Evolutionary conservation across 352 stramenopile species (phyloP).

Genomic region (Phytophthora ohioensis): DNA sequence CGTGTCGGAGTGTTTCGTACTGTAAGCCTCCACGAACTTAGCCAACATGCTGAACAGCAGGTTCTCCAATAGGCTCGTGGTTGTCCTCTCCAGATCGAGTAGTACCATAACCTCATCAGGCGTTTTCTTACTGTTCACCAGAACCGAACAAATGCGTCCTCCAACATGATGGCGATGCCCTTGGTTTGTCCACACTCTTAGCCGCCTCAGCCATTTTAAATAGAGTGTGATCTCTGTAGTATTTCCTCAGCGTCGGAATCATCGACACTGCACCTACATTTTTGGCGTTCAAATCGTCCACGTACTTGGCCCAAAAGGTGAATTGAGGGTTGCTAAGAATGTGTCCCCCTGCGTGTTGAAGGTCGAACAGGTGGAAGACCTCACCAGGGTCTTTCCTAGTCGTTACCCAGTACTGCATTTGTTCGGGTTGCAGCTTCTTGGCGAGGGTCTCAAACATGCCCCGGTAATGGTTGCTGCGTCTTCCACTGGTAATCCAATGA

Average conservation of each 20-base stretch:
- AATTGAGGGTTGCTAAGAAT: not conserved
- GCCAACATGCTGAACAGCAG: not conserved
- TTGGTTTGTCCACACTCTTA: not conserved
- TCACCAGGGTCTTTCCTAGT: no score
- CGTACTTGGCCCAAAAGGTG: not conserved
- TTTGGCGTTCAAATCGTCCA: not conserved
- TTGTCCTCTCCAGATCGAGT: not conserved
- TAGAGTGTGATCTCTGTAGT: not conserved
- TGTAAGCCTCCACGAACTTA: conserved; percentile 1
- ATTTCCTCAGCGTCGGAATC: not conserved
- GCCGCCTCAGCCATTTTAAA: not conserved
- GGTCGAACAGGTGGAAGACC: no score
- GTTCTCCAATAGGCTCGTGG: not conserved
- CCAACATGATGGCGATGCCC: not conserved
- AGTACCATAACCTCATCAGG: not conserved
- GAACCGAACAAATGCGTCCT: not conserved
- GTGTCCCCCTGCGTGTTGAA: no score
- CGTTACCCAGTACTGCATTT: conserved; percentile 5
- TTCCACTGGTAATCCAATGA: no score
- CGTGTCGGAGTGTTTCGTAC: not conserved
- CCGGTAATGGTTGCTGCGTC: no score
- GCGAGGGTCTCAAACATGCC: no score
- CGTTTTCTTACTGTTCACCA: not conserved
- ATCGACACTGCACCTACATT: not conserved
- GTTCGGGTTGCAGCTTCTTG: not conserved